These are phyloP conservation scores for Tricholoma furcatifolium DNA, from an alignment of 768 basidiomycete species.

Conservation along the genomic window DNA sequence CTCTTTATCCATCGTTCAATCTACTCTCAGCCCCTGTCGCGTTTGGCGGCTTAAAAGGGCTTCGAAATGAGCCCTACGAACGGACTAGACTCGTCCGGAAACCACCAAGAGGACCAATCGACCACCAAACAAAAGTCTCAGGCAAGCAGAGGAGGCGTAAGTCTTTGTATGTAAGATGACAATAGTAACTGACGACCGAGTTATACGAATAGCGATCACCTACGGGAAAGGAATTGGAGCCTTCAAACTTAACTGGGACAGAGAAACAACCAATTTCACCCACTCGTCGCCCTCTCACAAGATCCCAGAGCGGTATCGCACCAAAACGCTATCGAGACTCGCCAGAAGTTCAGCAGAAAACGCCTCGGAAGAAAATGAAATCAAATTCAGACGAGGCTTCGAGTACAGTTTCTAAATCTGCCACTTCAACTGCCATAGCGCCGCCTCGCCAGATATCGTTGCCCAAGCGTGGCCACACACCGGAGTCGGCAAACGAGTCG, in stretches of 20 bases:
- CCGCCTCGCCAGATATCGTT: slow-evolving; percentile 2
- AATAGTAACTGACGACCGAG: background rate
- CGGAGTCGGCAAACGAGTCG: slow-evolving; percentile 12
- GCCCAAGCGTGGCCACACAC: background rate
- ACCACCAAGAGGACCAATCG: slow-evolving; percentile 12
- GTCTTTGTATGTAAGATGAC: background rate
- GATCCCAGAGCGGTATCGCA: slow-evolving; percentile 33
- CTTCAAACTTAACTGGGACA: background rate
- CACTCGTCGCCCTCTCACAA: slow-evolving; percentile 30
- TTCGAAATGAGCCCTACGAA: slow-evolving; percentile 20
- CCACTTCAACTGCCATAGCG: background rate
- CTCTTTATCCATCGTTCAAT: background rate
- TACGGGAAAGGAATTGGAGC: background rate
- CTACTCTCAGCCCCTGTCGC: slow-evolving; percentile 19
- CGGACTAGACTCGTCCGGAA: slow-evolving; percentile 19
- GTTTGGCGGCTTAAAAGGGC: slow-evolving; percentile 5
- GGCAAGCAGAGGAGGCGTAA: slow-evolving; percentile 1
- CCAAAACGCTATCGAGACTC: slow-evolving; percentile 27
- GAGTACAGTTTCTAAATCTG: background rate
- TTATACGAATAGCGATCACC: background rate
- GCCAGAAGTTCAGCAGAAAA: slow-evolving; percentile 8
- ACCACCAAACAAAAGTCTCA: slow-evolving; percentile 1
- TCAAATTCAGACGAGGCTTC: background rate
- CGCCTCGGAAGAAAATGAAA: slow-evolving; percentile 10
- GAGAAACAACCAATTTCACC: background rate